Evolutionary conservation across 2,329 filamentous ascomycete genomes (phyloP), one percentile per base, ranked within the genome.

Genomic region (Didymella exigua): DNA sequence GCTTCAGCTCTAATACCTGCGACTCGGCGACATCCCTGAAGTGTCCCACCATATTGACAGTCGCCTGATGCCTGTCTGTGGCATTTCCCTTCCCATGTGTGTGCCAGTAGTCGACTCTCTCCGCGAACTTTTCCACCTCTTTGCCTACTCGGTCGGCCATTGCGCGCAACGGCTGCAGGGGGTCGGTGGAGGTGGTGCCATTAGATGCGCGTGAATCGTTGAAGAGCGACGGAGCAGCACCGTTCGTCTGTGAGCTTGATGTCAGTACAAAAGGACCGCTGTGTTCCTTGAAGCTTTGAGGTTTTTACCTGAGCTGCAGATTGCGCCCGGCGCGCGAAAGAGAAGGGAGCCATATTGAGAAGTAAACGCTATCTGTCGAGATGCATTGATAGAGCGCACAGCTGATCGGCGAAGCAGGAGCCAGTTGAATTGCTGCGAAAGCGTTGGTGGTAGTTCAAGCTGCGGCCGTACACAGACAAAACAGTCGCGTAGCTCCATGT

Each of bases 111-210:
- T 97, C 93, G 19, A 97, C 82, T 46, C 86, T 85, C 70, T 89
- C 88, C 31, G 93, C 92, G 71, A 97, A 97, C 38, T 86, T 83
- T 76, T 96, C 91, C 55, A 96, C 90, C 75, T 96, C 91, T 58
- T 87, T 86, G 45, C 89, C 89, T 27, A 90, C 86, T 37, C 84
- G 82, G 62, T 90, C 84, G 56, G 86, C 86, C 63, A 86, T 85
- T 60, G 84, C 81, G 71, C 85, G 84, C 60, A 89, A 76, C 16
- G 85, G 85, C 62, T 84, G 82, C 26, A 87, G 74, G 27, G 81
- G 79, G 64, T 84, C 77, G 33, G 65, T 68, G 14, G 63, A 45
- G 5, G 57, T 21, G 29, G 40, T 37, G 36, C 46, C 45, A 53
- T 65, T 62, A 16, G 43, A 60, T 38, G 51, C 48, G 44, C 63